These are phyloP conservation scores for Corynespora cassiicola DNA, from an alignment of 2,329 filamentous ascomycete species.

Conservation along the genomic window DNA sequence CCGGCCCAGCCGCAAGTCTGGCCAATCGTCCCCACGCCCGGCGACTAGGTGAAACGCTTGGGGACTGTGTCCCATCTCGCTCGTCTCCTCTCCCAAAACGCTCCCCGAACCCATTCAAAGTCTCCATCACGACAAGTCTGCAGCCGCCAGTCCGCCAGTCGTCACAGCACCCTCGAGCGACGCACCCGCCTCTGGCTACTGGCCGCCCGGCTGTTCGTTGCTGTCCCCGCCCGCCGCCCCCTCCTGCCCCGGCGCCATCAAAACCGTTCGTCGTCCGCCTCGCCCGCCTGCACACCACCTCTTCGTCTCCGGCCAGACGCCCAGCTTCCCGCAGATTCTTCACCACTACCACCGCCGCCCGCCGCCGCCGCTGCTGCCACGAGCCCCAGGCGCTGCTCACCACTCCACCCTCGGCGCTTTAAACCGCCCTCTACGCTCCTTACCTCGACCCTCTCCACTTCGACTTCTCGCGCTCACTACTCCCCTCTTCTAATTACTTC, in stretches of 20 bases:
- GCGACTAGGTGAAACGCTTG: constrained; percentile 28
- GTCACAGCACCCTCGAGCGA: constrained; percentile 17
- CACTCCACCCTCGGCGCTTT: constrained; percentile 10
- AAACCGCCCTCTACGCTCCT: constrained; percentile 22
- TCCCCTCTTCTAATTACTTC: constrained; percentile 61
- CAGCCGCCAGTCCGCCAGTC: constrained; percentile 12
- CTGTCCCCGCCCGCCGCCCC: constrained; percentile 5
- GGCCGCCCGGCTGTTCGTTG: constrained; percentile 8
- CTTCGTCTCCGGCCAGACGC: constrained; percentile 27
- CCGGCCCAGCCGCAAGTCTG: constrained; percentile 5
- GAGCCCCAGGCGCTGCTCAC: constrained; percentile 17
- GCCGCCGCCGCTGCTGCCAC: constrained; percentile 5
- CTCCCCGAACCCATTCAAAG: constrained; percentile 21
- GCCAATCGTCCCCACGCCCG: constrained; percentile 19
- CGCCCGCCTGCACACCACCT: constrained; percentile 5
- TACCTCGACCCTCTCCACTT: constrained; percentile 9
- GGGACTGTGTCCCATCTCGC: constrained; percentile 19
- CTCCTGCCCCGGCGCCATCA: not conserved
- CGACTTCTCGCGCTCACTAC: constrained; percentile 1
- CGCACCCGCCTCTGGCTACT: constrained; percentile 12
- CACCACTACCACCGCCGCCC: constrained; percentile 22
- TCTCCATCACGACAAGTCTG: not conserved
- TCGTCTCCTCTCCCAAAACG: constrained; percentile 20
- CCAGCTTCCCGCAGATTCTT: constrained; percentile 12
- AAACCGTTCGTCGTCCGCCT: constrained; percentile 2